Percentiles rank a stretch among this genome's conserved stretches.
Evolutionary conservation across 139 green algal species (phyloP).

Genomic region (Chlamydomonas eustigma): DNA sequence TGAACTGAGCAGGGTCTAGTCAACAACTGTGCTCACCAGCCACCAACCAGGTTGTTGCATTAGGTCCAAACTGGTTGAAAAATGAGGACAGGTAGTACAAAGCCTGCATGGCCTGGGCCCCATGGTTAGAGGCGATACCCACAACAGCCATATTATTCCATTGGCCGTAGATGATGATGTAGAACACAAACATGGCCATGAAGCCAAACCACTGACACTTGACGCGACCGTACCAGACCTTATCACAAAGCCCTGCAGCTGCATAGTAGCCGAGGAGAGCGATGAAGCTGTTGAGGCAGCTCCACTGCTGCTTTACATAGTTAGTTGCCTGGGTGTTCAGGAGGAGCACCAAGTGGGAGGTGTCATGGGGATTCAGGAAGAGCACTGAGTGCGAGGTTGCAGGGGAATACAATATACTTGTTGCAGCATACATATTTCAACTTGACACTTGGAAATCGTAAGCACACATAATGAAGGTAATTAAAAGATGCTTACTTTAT

Average conservation of each 20-base stretch:
- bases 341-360: too few species aligned
- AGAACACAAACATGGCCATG: slow-evolving; percentile 18
- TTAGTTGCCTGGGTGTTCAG: slow-evolving; percentile 12
- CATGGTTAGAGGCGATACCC: neutral
- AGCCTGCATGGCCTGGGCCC: slow-evolving; percentile 45
- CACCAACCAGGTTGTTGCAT: slow-evolving; percentile 52
- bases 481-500: too few species aligned
- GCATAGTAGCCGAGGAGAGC: slow-evolving; percentile 65
- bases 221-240: slow-evolving; percentile 29
- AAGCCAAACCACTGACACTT: slow-evolving; percentile 41
- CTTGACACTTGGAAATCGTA: too few species aligned
- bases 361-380: too few species aligned
- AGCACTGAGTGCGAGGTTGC: too few species aligned
- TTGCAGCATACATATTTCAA: too few species aligned
- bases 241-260: slow-evolving; percentile 58
- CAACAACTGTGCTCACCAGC: too few species aligned
- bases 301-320: slow-evolving; percentile 49
- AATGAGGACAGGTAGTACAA: slow-evolving; percentile 77
- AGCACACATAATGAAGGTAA: too few species aligned
- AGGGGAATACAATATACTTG: too few species aligned
- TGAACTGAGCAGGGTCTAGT: too few species aligned
- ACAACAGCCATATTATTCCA: slow-evolving; percentile 21
- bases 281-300: slow-evolving; percentile 61
- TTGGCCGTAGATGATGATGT: slow-evolving; percentile 22
- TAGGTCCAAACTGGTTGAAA: slow-evolving; percentile 69